A percentile compares a stretch with the other conserved stretches of the same genome.
Conservation (phyloP, 345 rosid genomes). For the Gossypium australe region DNA sequence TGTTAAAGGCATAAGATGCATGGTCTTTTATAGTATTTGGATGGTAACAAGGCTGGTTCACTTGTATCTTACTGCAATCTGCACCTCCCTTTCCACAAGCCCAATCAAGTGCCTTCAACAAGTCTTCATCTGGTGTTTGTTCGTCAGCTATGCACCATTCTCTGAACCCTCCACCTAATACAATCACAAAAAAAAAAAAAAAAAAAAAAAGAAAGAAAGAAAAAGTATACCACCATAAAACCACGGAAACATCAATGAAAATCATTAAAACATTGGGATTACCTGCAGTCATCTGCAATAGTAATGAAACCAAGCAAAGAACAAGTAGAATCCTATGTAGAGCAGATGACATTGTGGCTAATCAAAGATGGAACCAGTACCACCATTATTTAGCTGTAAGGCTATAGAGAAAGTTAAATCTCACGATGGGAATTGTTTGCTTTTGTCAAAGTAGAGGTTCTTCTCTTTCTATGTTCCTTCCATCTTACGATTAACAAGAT, state of each 20-base stretch:
- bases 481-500: constrained; percentile 16
- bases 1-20: constrained; percentile 61
- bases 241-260: not conserved
- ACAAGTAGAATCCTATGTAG: constrained; percentile 10
- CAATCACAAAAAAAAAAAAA: not conserved
- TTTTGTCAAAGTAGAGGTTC: constrained; percentile 33
- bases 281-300: constrained; percentile 31
- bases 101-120: constrained; percentile 54
- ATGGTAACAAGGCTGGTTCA: constrained; percentile 36
- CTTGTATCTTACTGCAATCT: constrained; percentile 39
- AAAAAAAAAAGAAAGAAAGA: not conserved
- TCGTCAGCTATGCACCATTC: constrained; percentile 76
- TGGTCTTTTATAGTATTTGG: constrained; percentile 45
- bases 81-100: constrained; percentile 61
- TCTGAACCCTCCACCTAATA: constrained; percentile 32
- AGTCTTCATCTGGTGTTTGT: constrained; percentile 49
- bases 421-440: constrained; percentile 6
- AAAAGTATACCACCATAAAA: not conserved
- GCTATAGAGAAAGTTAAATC: not conserved
- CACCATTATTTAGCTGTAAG: not conserved
- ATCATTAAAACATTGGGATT: not conserved
- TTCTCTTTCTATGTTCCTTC: constrained; percentile 21
- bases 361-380: not conserved
- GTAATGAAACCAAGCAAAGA: constrained; percentile 13
- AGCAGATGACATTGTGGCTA: constrained; percentile 21